phyloP scores from a whole-genome alignment of 2,329 filamentous ascomycete genomes.

The Bisporella sp. region DNA sequence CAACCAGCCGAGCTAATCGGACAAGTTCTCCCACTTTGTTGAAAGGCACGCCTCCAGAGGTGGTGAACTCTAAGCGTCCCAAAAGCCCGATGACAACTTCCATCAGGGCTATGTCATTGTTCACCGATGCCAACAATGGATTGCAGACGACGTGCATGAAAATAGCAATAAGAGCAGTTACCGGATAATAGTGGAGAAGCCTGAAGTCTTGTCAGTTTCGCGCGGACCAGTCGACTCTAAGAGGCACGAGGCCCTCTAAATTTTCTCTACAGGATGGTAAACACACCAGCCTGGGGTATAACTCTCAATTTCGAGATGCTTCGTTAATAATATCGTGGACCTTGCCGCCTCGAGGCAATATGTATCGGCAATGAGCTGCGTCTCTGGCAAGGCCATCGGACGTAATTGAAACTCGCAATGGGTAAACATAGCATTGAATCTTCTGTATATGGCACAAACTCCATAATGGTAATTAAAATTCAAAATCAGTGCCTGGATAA shows the following conservation, averaged over 20 bases:
- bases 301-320: not conserved
- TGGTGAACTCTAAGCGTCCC: conserved; percentile 1
- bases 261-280: not conserved
- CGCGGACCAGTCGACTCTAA: too few species aligned
- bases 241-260: not conserved
- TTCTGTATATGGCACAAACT: not conserved
- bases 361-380: not conserved
- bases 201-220: not conserved
- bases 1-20: not conserved
- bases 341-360: not conserved
- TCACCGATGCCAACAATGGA: not conserved
- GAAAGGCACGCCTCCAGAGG: not conserved
- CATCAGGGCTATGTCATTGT: conserved; percentile 1
- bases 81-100: conserved; percentile 1
- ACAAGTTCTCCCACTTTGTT: not conserved
- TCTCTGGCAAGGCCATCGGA: not conserved
- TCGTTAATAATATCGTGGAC: not conserved
- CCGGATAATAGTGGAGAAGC: not conserved
- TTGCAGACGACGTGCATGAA: not conserved
- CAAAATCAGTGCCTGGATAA: not conserved
- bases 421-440: not conserved
- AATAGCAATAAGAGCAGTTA: not conserved
- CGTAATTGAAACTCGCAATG: not conserved
- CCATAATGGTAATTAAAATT: not conserved
- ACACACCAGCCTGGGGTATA: not conserved